These are phyloP conservation scores for Sclerospora graminicola DNA, from an alignment of 352 stramenopile species.

Conservation along the genomic window DNA sequence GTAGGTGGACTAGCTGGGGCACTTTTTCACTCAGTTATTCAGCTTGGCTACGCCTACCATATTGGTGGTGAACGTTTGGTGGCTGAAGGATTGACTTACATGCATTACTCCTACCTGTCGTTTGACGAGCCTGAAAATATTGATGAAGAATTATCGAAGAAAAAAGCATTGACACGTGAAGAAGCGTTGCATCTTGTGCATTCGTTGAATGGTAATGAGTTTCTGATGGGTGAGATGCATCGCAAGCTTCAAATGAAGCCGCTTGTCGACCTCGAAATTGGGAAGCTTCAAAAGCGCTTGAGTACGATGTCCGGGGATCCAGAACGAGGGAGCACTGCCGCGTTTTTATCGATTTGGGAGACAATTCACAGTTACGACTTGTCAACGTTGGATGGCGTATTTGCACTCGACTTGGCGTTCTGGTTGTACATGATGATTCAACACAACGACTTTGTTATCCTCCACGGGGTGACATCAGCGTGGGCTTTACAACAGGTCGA, in stretches of 20 bases:
- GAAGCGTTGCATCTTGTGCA: constrained; percentile 15
- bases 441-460: constrained; percentile 30
- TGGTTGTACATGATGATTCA: constrained; percentile 31
- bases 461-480: constrained; percentile 28
- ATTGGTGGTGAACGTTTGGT: constrained; percentile 23
- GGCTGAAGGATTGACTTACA: constrained; percentile 29
- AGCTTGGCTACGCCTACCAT: constrained; percentile 21
- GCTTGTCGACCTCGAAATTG: constrained; percentile 12
- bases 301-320: constrained; percentile 20
- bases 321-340: constrained; percentile 12
- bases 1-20: constrained; percentile 27
- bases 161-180: constrained; percentile 12
- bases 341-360: constrained; percentile 21
- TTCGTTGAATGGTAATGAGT: constrained; percentile 9
- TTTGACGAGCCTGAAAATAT: constrained; percentile 18
- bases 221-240: constrained; percentile 18
- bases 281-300: constrained; percentile 15
- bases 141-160: constrained; percentile 4
- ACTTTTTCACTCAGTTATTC: constrained; percentile 24
- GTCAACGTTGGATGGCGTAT: constrained; percentile 19
- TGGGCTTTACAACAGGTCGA: constrained; percentile 32
- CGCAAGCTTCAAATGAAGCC: constrained; percentile 16
- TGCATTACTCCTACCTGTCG: constrained; percentile 26
- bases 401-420: constrained; percentile 24
- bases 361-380: constrained; percentile 23